These are phyloP conservation scores for Aspergillus tanneri DNA, from an alignment of 2,329 filamentous ascomycete species.

Conservation along the genomic window DNA sequence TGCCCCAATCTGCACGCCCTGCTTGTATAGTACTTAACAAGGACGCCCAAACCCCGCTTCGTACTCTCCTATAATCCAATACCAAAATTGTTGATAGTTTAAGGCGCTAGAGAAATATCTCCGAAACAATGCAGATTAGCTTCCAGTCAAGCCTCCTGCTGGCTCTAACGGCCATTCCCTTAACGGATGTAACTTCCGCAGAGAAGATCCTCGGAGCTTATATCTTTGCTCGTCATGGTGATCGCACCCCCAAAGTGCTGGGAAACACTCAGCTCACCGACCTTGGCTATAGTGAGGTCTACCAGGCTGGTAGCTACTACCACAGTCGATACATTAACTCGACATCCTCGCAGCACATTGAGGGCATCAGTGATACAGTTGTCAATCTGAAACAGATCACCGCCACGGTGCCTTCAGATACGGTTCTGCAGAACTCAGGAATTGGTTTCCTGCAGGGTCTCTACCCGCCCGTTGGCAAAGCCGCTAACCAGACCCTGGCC, in stretches of 20 bases:
- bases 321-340: slow-evolving; percentile 70
- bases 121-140: too few relatives aligned
- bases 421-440: slow-evolving; percentile 79
- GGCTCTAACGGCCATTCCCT: slow-evolving; percentile 25
- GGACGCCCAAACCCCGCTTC: too few relatives aligned
- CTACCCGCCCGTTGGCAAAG: slow-evolving; percentile 70
- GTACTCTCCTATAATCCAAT: too few relatives aligned
- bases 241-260: slow-evolving; percentile 76
- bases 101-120: too few relatives aligned
- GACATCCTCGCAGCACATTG: slow-evolving; percentile 60
- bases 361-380: slow-evolving; percentile 63
- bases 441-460: slow-evolving; percentile 79
- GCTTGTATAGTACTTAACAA: too few relatives aligned
- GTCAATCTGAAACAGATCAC: slow-evolving; percentile 70
- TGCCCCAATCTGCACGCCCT: too few relatives aligned
- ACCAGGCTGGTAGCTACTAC: slow-evolving; percentile 71
- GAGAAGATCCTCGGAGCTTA: slow-evolving; percentile 80
- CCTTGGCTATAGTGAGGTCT: slow-evolving; percentile 75
- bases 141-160: too few relatives aligned
- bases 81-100: too few relatives aligned
- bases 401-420: slow-evolving; percentile 70
- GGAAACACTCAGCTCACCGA: slow-evolving; percentile 71
- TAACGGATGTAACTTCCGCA: slow-evolving; percentile 30
- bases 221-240: slow-evolving; percentile 87
- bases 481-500: slow-evolving; percentile 61